Conservation (phyloP, 495 filamentous ascomycete genomes). For the Penicillium parvum region DNA sequence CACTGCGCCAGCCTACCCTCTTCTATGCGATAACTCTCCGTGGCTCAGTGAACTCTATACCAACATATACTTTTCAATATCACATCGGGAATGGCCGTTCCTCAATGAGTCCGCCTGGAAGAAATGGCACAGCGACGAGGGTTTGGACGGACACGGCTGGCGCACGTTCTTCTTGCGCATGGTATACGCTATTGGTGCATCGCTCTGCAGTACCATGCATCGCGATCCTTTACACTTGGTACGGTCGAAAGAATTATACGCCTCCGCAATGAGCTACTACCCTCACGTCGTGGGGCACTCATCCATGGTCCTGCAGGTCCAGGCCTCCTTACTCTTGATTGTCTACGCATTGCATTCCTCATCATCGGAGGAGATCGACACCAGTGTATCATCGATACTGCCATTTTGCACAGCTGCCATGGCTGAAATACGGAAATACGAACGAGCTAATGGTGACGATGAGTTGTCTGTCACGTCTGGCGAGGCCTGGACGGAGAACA, state of each 20-base stretch:
- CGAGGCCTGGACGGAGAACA: constrained; percentile 23
- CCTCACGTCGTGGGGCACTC: constrained; percentile 26
- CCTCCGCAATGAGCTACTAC: constrained; percentile 28
- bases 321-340: constrained; percentile 32
- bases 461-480: constrained; percentile 8
- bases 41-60: constrained; percentile 31
- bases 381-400: constrained; percentile 28
- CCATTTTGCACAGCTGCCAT: constrained; percentile 32
- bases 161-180: constrained; percentile 27
- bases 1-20: constrained; percentile 7
- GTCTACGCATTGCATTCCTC: constrained; percentile 32
- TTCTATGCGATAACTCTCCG: constrained; percentile 8
- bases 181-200: constrained; percentile 33
- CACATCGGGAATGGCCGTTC: constrained; percentile 34
- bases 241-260: constrained; percentile 25
- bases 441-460: constrained; percentile 7
- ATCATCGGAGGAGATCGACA: constrained; percentile 30
- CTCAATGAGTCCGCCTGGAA: constrained; percentile 24
- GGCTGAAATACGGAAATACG: constrained; percentile 24
- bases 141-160: constrained; percentile 20
- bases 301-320: constrained; percentile 29
- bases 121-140: constrained; percentile 21
- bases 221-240: constrained; percentile 17
- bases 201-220: constrained; percentile 24
- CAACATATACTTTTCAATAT: constrained; percentile 30